phyloP scores from a whole-genome alignment of 192 early-diverging fungal species.

The Entrophospora sp. region DNA sequence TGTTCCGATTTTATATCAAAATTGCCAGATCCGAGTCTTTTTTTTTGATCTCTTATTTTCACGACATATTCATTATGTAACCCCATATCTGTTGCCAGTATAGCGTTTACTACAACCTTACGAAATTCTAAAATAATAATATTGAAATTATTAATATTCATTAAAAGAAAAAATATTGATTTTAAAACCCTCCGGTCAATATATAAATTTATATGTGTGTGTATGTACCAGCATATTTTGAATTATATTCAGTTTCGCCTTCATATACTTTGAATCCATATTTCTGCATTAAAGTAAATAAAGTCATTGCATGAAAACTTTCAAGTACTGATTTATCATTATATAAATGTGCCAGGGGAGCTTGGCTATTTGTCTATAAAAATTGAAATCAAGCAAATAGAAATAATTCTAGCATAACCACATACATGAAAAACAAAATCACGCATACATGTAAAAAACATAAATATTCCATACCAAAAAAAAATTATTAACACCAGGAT shows the following conservation, averaged over 20 bases:
- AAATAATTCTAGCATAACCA: too few species aligned
- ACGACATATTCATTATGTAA: constrained; percentile 69
- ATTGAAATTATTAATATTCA: not conserved
- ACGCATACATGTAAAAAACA: too few species aligned
- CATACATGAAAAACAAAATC: too few species aligned
- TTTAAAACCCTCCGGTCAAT: not conserved
- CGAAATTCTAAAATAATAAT: constrained; percentile 51
- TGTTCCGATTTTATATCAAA: constrained; percentile 34
- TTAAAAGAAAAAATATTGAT: not conserved
- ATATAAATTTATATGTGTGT: too few species aligned
- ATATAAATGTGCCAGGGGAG: constrained; percentile 82
- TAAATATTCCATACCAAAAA: constrained; percentile 81
- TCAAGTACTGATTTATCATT: constrained; percentile 92
- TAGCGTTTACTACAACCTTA: constrained; percentile 57
- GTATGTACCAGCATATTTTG: not conserved
- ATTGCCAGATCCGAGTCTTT: constrained; percentile 36
- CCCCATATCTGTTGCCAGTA: constrained; percentile 76
- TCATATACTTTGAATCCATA: constrained; percentile 44
- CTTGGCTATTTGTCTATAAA: constrained; percentile 55
- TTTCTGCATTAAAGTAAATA: constrained; percentile 58
- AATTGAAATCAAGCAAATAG: too few species aligned
- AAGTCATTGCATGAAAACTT: constrained; percentile 78
- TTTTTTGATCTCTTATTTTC: constrained; percentile 56
- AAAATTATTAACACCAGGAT: constrained; percentile 92
- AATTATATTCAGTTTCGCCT: constrained; percentile 18